phyloP scores from a whole-genome alignment of 192 early-diverging fungal genomes.

The Coemansia furcata region DNA sequence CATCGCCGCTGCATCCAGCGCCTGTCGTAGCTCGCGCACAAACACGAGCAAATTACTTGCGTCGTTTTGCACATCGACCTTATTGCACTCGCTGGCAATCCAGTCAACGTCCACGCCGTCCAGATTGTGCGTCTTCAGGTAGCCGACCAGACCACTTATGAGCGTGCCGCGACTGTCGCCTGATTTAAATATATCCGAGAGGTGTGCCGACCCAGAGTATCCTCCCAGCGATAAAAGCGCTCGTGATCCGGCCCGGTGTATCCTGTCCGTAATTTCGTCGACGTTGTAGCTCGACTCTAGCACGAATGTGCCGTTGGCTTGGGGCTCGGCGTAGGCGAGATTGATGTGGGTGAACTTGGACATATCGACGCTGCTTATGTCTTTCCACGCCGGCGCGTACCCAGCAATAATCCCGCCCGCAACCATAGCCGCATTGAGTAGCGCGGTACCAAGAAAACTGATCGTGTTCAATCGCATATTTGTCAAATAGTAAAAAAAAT shows the following conservation, averaged over 20 bases:
- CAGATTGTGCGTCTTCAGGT: slow-evolving; percentile 42
- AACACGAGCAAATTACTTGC: slow-evolving; percentile 60
- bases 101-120: slow-evolving; percentile 69
- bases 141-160: slow-evolving; percentile 38
- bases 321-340: slow-evolving; percentile 57
- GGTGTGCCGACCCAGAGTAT: slow-evolving; percentile 65
- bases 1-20: slow-evolving; percentile 32
- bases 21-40: slow-evolving; percentile 57
- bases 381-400: slow-evolving; percentile 44
- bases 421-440: neutral
- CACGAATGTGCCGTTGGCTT: slow-evolving; percentile 25
- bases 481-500: neutral
- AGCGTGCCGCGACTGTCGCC: slow-evolving; percentile 32
- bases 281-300: slow-evolving; percentile 29
- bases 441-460: neutral
- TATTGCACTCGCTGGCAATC: slow-evolving; percentile 62
- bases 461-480: neutral
- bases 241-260: slow-evolving; percentile 32
- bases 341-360: slow-evolving; percentile 60
- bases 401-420: slow-evolving; percentile 24
- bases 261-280: slow-evolving; percentile 8
- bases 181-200: slow-evolving; percentile 55
- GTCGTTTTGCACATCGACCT: slow-evolving; percentile 56
- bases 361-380: slow-evolving; percentile 21
- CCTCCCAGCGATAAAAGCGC: slow-evolving; percentile 71